Conservation (phyloP, 768 basidiomycete species). For the Calocybe cyanea region DNA sequence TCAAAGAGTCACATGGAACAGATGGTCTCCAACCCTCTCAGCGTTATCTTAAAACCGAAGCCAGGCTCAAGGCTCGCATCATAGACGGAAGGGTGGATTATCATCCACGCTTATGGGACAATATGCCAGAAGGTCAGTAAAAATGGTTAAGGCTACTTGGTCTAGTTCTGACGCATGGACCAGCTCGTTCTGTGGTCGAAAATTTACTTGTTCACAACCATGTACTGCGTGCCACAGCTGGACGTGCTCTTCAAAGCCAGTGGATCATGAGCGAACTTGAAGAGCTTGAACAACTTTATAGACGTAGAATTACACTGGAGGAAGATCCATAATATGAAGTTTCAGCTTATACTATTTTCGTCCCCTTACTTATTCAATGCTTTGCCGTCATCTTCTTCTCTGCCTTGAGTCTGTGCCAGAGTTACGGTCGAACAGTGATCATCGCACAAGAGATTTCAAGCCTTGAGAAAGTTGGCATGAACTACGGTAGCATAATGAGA, state of each 20-base stretch:
- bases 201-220: constrained; percentile 61
- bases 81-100: constrained; percentile 60
- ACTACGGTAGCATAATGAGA: constrained; percentile 36
- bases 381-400: not conserved
- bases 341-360: constrained; percentile 6
- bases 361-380: not conserved
- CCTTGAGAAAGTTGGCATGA: constrained; percentile 86
- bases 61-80: constrained; percentile 65
- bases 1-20: constrained; percentile 28
- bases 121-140: constrained; percentile 53
- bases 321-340: constrained; percentile 8
- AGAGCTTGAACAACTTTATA: constrained; percentile 60
- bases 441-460: constrained; percentile 29
- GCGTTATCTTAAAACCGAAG: constrained; percentile 45
- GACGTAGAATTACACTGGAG: constrained; percentile 39
- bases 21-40: constrained; percentile 35
- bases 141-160: not conserved
- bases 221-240: constrained; percentile 57
- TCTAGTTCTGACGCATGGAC: not conserved
- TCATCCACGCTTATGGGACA: constrained; percentile 48
- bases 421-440: too few relatives aligned
- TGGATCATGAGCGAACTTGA: constrained; percentile 68
- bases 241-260: constrained; percentile 50
- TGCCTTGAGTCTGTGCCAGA: too few relatives aligned
- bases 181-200: constrained; percentile 58